Conservation (phyloP, 2,329 filamentous ascomycete genomes). For the Huntiella decipiens region DNA sequence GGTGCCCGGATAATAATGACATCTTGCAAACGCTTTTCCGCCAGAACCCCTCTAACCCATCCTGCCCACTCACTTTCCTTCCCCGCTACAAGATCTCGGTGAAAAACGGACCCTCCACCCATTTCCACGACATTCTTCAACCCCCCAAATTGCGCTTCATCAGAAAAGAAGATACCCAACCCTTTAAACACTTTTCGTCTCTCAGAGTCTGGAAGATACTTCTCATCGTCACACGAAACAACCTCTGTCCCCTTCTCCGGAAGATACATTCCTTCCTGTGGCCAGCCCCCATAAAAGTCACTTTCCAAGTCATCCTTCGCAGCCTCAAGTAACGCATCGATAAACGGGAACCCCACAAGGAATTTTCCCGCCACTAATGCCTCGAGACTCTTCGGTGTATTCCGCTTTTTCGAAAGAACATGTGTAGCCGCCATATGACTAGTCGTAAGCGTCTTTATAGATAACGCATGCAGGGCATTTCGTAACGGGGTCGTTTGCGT, state of each 20-base stretch:
- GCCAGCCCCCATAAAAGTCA: constrained; percentile 68
- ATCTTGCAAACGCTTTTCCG: no score
- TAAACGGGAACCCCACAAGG: constrained; percentile 55
- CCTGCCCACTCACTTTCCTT: no score
- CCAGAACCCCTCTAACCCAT: no score
- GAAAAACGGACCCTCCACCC: not conserved
- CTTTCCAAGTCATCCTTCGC: constrained; percentile 42
- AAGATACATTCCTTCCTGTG: constrained; percentile 50
- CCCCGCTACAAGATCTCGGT: not conserved
- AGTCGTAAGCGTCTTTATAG: no score
- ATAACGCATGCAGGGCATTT: no score
- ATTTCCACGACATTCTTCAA: not conserved
- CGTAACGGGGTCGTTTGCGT: no score
- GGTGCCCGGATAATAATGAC: no score
- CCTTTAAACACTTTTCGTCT: constrained; percentile 62
- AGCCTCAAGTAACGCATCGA: constrained; percentile 48
- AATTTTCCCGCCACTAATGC: constrained; percentile 65
- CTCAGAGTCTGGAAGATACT: constrained; percentile 49
- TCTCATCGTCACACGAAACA: constrained; percentile 43
- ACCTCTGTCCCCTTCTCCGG: constrained; percentile 62
- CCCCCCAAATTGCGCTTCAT: constrained; percentile 39
- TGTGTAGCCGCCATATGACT: constrained; percentile 48
- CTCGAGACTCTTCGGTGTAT: constrained; percentile 71
- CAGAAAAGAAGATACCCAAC: constrained; percentile 78
- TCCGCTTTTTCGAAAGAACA: constrained; percentile 73